These are phyloP conservation scores for Thelonectria olida DNA, from an alignment of 2,329 filamentous ascomycete species.

Conservation along the genomic window DNA sequence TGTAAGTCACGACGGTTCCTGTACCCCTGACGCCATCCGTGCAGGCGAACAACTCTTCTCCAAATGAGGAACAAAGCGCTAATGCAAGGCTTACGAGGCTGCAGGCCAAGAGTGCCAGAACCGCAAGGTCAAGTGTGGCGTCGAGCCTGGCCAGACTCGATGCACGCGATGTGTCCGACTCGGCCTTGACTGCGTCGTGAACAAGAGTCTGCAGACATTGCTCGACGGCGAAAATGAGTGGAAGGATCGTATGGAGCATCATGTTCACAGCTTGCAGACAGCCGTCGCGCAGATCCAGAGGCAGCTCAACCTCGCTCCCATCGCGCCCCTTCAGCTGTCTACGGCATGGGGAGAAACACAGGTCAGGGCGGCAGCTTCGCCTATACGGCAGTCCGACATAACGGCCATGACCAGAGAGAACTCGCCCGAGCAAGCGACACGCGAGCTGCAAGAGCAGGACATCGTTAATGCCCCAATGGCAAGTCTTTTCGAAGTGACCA, in stretches of 20 bases:
- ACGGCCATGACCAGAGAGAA: conserved; percentile 47
- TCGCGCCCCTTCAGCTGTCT: not conserved
- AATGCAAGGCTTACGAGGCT: not conserved
- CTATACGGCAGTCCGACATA: conserved; percentile 17
- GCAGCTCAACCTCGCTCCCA: conserved; percentile 27
- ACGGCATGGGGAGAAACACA: not conserved
- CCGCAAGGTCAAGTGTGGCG: conserved; percentile 65
- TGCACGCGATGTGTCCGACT: conserved; percentile 60
- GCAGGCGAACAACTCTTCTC: no score
- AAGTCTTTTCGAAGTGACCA: conserved; percentile 45
- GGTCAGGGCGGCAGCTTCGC: not conserved
- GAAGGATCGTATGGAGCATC: conserved; percentile 42
- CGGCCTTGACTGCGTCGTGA: conserved; percentile 61
- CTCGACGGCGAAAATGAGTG: conserved; percentile 62
- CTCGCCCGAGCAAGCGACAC: conserved; percentile 38
- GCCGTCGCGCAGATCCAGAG: conserved; percentile 40
- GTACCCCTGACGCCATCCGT: not conserved
- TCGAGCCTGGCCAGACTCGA: conserved; percentile 53
- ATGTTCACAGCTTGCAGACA: conserved; percentile 38
- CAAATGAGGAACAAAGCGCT: no score
- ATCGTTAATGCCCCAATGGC: conserved; percentile 45
- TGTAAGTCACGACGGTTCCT: conserved; percentile 33
- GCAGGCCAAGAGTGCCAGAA: conserved; percentile 57
- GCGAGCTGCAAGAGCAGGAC: conserved; percentile 38
- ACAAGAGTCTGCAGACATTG: conserved; percentile 64